A percentile compares a stretch with the other conserved stretches of the same genome.
These are phyloP conservation scores for Rubia peregrina DNA, from an alignment of 305 asterid genomes.

Conservation along the genomic window DNA sequence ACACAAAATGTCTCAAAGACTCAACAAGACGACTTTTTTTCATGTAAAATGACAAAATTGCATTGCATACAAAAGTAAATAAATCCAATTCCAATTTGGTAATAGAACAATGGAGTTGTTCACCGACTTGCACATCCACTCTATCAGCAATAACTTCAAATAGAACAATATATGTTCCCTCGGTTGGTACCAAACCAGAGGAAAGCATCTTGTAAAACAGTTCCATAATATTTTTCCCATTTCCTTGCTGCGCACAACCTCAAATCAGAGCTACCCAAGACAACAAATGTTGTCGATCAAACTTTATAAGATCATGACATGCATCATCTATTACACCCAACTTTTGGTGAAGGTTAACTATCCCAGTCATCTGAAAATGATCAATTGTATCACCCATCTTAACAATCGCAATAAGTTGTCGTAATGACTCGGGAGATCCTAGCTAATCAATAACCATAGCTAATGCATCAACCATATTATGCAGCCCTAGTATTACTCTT, in stretches of 20 bases:
- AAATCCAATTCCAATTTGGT: slow-evolving; percentile 46
- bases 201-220: slow-evolving; percentile 45
- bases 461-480: no score
- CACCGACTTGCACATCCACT: slow-evolving; percentile 37
- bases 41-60: slow-evolving; percentile 55
- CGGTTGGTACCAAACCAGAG: slow-evolving; percentile 47
- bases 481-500: no score
- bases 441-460: no score
- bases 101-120: slow-evolving; percentile 49
- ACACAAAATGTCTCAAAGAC: slow-evolving; percentile 37
- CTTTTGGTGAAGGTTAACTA: slow-evolving; percentile 63
- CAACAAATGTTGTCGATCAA: slow-evolving; percentile 37
- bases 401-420: no score
- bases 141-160: slow-evolving; percentile 61
- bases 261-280: slow-evolving; percentile 83
- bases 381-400: slow-evolving; percentile 50
- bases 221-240: slow-evolving; percentile 39
- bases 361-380: slow-evolving; percentile 49
- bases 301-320: slow-evolving; percentile 41
- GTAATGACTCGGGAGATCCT: no score
- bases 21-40: slow-evolving; percentile 38
- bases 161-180: slow-evolving; percentile 53
- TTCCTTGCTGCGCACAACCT: slow-evolving; percentile 51
- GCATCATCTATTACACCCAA: slow-evolving; percentile 55
- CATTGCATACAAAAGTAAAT: slow-evolving; percentile 51